Percentiles rank a stretch among this genome's conserved stretches.
phyloP scores from a whole-genome alignment of 73 alveolate species.

The Urostyla sp. region DNA sequence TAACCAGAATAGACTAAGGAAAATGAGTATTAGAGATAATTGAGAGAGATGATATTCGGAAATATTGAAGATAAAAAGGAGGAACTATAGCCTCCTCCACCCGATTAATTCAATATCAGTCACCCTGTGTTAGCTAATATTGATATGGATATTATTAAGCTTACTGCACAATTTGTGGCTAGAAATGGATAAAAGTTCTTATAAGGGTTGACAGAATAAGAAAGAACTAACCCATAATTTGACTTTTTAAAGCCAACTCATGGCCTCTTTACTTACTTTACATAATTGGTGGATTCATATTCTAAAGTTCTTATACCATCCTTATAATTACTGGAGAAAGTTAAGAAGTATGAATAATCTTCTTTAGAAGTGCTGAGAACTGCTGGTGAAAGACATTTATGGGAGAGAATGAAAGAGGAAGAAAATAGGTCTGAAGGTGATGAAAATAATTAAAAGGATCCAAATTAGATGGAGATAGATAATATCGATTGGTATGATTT shows the following conservation, averaged over 20 bases:
- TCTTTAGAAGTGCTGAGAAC: conserved; percentile 71
- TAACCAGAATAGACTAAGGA: too few species aligned
- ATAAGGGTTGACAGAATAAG: conserved; percentile 91
- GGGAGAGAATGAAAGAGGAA: conserved; percentile 77
- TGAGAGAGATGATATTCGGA: conserved; percentile 19
- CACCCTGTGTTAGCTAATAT: conserved; percentile 92
- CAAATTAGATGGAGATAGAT: conserved; percentile 80
- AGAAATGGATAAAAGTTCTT: conserved; percentile 97
- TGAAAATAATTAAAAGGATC: conserved; percentile 58
- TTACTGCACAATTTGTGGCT: conserved; percentile 97
- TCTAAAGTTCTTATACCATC: conserved; percentile 88
- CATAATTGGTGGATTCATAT: conserved; percentile 92
- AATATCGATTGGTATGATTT: conserved; percentile 98
- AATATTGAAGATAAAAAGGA: conserved; percentile 40
- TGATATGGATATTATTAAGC: conserved; percentile 94
- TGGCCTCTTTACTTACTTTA: conserved; percentile 93
- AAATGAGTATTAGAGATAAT: conserved; percentile 24
- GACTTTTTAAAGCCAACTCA: conserved; percentile 98
- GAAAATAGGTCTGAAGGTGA: conserved; percentile 79
- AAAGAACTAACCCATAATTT: conserved; percentile 94
- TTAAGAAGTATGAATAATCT: conserved; percentile 66
- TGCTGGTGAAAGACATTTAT: conserved; percentile 72
- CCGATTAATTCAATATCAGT: conserved; percentile 82
- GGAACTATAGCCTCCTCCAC: conserved; percentile 75
- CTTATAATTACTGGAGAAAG: conserved; percentile 80